These are phyloP conservation scores for Termitomyces sp. DNA, from an alignment of 768 basidiomycete genomes.

Conservation along the genomic window DNA sequence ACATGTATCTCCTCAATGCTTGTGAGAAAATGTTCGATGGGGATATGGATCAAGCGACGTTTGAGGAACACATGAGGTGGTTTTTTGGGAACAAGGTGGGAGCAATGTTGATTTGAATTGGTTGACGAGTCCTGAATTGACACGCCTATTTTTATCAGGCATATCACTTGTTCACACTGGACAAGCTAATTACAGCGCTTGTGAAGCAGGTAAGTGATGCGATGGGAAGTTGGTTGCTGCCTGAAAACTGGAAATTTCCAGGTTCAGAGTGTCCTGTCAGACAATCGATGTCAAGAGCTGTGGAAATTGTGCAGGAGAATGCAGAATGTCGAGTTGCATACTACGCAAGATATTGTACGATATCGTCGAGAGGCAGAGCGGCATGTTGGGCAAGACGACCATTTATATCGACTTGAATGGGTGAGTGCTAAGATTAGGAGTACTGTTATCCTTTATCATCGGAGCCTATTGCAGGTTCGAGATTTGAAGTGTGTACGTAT, in stretches of 20 bases:
- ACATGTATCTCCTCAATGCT: slow-evolving; percentile 82
- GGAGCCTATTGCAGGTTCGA: slow-evolving; percentile 39
- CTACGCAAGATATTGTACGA: slow-evolving; percentile 63
- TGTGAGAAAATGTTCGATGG: slow-evolving; percentile 93
- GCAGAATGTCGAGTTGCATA: slow-evolving; percentile 46
- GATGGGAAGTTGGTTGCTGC: background rate
- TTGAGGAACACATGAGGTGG: slow-evolving; percentile 95
- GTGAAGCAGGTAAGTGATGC: slow-evolving; percentile 74
- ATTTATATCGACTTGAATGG: slow-evolving; percentile 78
- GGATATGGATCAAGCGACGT: slow-evolving; percentile 87
- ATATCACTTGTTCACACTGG: slow-evolving; percentile 88
- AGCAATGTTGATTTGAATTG: slow-evolving; percentile 4
- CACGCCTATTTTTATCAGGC: slow-evolving; percentile 50
- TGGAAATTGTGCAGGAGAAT: slow-evolving; percentile 69
- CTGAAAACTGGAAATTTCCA: slow-evolving; percentile 22
- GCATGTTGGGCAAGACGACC: slow-evolving; percentile 69
- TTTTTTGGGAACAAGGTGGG: slow-evolving; percentile 85
- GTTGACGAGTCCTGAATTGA: slow-evolving; percentile 1
- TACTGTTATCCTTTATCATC: slow-evolving; percentile 1
- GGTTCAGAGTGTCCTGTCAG: slow-evolving; percentile 84
- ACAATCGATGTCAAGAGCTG: slow-evolving; percentile 83
- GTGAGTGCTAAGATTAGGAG: slow-evolving; percentile 37
- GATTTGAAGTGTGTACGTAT: slow-evolving; percentile 53
- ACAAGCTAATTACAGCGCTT: slow-evolving; percentile 84
- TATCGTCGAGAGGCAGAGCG: slow-evolving; percentile 80